Evolutionary conservation across 129 eudicot genomes (phyloP).

Genomic region (Mikania micrantha): DNA sequence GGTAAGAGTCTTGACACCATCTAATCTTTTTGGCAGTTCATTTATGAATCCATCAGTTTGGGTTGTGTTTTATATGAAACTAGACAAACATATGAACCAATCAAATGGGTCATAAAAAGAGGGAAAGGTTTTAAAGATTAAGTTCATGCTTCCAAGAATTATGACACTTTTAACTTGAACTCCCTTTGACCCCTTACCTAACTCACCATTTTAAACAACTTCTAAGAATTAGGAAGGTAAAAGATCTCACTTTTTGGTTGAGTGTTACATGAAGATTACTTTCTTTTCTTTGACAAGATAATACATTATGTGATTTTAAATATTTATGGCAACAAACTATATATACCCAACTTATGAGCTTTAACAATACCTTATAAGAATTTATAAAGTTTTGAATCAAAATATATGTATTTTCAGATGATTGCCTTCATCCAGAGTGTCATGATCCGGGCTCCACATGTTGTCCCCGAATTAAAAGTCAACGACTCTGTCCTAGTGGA

Average conservation of each 20-base stretch:
- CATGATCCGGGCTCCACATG: slow-evolving; percentile 42
- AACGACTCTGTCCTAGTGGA: slow-evolving; percentile 28
- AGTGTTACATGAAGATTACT: slow-evolving; percentile 7
- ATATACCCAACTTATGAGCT: background rate
- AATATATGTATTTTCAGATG: slow-evolving; percentile 37
- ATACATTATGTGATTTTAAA: background rate
- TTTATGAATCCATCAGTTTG: background rate
- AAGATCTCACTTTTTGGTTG: background rate
- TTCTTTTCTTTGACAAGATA: background rate
- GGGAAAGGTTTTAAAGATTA: background rate
- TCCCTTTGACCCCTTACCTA: background rate
- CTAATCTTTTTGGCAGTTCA: background rate
- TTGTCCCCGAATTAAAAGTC: slow-evolving; percentile 20
- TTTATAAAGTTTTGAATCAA: background rate
- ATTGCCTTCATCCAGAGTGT: slow-evolving; percentile 59
- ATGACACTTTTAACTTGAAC: background rate
- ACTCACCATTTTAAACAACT: background rate
- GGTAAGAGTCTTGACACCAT: slow-evolving; percentile 32
- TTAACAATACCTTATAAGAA: background rate
- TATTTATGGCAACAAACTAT: slow-evolving; percentile 2
- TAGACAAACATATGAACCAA: background rate
- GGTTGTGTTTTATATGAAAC: background rate
- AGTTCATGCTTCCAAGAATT: background rate
- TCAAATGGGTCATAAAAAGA: background rate
- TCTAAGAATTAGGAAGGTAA: background rate